Evolutionary conservation across 352 stramenopile genomes (phyloP).

Genomic region (Phytophthora ramorum): DNA sequence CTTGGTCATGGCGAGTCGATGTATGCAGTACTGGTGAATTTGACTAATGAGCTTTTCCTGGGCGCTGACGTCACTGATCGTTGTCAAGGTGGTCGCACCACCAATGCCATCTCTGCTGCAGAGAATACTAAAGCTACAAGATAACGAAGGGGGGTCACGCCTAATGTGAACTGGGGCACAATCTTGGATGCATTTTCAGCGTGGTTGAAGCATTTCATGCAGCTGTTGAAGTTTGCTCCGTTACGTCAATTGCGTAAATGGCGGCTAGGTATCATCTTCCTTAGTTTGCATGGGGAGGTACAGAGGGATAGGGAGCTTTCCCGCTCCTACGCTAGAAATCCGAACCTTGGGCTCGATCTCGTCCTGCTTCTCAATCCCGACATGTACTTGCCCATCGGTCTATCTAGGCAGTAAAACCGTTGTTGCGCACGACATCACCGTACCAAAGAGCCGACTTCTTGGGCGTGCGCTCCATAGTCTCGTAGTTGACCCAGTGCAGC

Average conservation of each 20-base stretch:
- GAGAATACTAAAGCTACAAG: not conserved
- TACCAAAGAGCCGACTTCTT: slow-evolving; percentile 77
- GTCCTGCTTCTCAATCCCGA: not conserved
- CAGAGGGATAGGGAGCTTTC: not conserved
- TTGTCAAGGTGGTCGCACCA: not conserved
- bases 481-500: slow-evolving; percentile 67
- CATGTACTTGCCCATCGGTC: not conserved
- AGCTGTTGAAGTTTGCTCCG: slow-evolving; percentile 10
- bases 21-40: slow-evolving; percentile 7
- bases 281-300: not conserved
- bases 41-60: slow-evolving; percentile 22
- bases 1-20: slow-evolving; percentile 29
- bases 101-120: not conserved
- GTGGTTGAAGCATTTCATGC: slow-evolving; percentile 24
- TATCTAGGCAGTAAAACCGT: slow-evolving; percentile 34
- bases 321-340: not conserved
- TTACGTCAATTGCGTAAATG: not conserved
- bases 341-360: not conserved
- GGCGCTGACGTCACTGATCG: not conserved
- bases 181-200: slow-evolving; percentile 15
- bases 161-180: not conserved
- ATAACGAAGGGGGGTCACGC: slow-evolving; percentile 7
- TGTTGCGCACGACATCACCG: slow-evolving; percentile 52
- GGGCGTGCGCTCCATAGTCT: slow-evolving; percentile 70
- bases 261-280: too few species aligned